Conservation (phyloP, 1,139 yeast genomes). For the Nematodospora anomalae region DNA sequence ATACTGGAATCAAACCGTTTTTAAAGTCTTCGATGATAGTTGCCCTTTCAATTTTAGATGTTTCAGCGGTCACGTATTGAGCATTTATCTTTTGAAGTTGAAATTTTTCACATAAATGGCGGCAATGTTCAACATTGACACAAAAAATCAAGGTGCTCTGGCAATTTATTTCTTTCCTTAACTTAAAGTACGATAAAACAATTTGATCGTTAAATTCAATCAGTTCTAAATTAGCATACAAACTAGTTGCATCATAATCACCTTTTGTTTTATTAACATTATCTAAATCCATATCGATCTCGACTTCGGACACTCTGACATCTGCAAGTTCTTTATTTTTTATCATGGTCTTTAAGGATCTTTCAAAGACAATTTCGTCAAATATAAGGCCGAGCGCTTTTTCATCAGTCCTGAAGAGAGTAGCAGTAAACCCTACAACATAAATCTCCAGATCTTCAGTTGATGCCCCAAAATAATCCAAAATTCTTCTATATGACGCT, state of each 20-base stretch:
- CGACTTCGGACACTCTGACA: constrained; percentile 62
- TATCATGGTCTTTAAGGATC: constrained; percentile 68
- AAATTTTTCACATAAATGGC: constrained; percentile 53
- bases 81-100: constrained; percentile 65
- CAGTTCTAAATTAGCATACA: constrained; percentile 59
- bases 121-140: constrained; percentile 69
- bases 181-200: constrained; percentile 54
- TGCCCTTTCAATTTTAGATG: constrained; percentile 54
- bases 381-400: constrained; percentile 57
- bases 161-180: constrained; percentile 36
- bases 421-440: constrained; percentile 87
- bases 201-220: constrained; percentile 25
- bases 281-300: constrained; percentile 38
- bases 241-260: constrained; percentile 55
- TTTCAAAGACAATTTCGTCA: constrained; percentile 74
- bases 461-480: constrained; percentile 58
- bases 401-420: constrained; percentile 68
- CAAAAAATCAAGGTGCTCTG: constrained; percentile 77
- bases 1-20: constrained; percentile 62
- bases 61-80: constrained; percentile 69
- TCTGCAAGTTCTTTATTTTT: constrained; percentile 68
- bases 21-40: constrained; percentile 58
- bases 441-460: constrained; percentile 43
- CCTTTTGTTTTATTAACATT: constrained; percentile 33
- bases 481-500: constrained; percentile 56